Evolutionary conservation across 257 asterid species (phyloP).

Genomic region (Ballota nigra): DNA sequence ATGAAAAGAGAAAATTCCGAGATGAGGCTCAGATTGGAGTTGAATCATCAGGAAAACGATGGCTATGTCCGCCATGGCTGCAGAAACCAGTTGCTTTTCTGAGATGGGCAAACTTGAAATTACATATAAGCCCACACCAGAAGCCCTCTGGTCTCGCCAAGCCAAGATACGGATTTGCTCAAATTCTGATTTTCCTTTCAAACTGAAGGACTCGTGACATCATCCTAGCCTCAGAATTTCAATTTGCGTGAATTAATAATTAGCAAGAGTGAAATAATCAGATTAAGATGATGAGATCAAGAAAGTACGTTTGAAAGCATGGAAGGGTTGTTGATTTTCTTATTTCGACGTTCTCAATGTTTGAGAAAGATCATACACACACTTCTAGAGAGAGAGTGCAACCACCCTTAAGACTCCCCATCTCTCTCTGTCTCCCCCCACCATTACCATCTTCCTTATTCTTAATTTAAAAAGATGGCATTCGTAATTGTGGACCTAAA

Average conservation of each 20-base stretch:
- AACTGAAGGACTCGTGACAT: background rate
- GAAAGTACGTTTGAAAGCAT: background rate
- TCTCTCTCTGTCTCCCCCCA: background rate
- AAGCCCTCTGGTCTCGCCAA: constrained; percentile 27
- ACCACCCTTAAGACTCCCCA: constrained; percentile 40
- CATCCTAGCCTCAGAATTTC: constrained; percentile 25
- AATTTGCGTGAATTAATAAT: background rate
- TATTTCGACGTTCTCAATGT: too few relatives aligned
- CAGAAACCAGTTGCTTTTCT: constrained; percentile 26
- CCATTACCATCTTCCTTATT: too few relatives aligned
- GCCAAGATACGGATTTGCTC: constrained; percentile 32
- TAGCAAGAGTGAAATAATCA: background rate
- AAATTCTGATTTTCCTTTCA: background rate
- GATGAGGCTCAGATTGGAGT: constrained; percentile 32
- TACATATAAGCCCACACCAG: background rate
- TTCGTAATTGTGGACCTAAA: too few relatives aligned
- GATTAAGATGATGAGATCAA: background rate
- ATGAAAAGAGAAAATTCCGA: background rate
- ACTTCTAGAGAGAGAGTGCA: constrained; percentile 25
- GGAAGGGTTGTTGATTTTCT: constrained; percentile 12
- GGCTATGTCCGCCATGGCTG: constrained; percentile 37
- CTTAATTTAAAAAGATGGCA: too few relatives aligned
- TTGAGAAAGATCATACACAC: background rate
- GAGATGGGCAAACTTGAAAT: background rate
- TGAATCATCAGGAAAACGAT: background rate